phyloP scores from a whole-genome alignment of 2,329 filamentous ascomycete species.

The Chaetoscypha palmicola region DNA sequence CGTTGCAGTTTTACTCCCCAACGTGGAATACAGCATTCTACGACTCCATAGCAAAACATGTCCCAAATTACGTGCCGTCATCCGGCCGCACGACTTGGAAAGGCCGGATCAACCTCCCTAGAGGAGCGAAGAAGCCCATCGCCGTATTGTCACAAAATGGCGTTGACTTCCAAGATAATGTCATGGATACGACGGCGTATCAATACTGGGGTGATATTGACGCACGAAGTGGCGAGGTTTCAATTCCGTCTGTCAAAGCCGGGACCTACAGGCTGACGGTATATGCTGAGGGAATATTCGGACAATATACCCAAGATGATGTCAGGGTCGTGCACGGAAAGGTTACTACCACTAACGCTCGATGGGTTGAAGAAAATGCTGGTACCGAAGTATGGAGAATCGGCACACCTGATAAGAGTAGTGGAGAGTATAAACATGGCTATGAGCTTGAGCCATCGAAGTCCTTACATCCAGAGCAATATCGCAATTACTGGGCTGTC shows the following conservation, averaged over 20 bases:
- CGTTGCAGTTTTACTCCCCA: constrained; percentile 42
- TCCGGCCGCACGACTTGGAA: constrained; percentile 44
- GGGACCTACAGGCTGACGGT: constrained; percentile 56
- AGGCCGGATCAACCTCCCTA: constrained; percentile 44
- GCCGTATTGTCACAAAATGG: constrained; percentile 48
- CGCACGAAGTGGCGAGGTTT: constrained; percentile 37
- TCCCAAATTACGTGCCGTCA: constrained; percentile 52
- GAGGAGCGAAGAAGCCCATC: constrained; percentile 43
- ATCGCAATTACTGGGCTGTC: constrained; percentile 53
- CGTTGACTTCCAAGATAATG: constrained; percentile 53
- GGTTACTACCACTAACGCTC: constrained; percentile 34
- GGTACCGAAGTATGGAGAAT: constrained; percentile 56
- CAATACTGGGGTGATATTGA: constrained; percentile 56
- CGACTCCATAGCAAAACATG: constrained; percentile 52
- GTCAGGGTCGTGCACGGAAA: constrained; percentile 36
- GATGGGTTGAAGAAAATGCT: constrained; percentile 48
- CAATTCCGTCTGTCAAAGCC: constrained; percentile 47
- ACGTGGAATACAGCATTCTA: constrained; percentile 55
- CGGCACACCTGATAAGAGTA: constrained; percentile 54
- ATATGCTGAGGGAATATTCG: constrained; percentile 56
- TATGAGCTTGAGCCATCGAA: constrained; percentile 41
- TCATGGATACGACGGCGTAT: constrained; percentile 44
- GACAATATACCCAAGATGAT: constrained; percentile 49
- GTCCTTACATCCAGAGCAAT: constrained; percentile 47
- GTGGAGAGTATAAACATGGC: constrained; percentile 55